phyloP scores from a whole-genome alignment of 768 basidiomycete species.

The Russula virescens region DNA sequence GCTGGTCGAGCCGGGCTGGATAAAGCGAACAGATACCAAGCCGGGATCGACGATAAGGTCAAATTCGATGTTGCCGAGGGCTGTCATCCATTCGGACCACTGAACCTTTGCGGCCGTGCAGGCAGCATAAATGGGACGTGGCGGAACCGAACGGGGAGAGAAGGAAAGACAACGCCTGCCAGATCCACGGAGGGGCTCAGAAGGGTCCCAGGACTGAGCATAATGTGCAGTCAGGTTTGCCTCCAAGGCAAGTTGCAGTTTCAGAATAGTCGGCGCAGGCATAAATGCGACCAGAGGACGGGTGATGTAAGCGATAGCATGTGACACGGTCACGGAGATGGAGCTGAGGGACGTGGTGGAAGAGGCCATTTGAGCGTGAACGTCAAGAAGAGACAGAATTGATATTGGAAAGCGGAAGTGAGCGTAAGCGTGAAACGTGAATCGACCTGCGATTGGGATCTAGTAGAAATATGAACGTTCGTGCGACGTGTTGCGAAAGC shows the following conservation, averaged over 20 bases:
- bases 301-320: constrained; percentile 70
- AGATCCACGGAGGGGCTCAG: constrained; percentile 61
- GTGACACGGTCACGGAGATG: constrained; percentile 64
- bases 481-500: constrained; percentile 22
- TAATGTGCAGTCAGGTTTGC: constrained; percentile 67
- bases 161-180: constrained; percentile 71
- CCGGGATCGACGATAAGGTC: constrained; percentile 81
- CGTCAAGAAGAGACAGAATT: constrained; percentile 21
- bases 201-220: constrained; percentile 57
- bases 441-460: constrained; percentile 26
- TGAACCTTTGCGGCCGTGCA: constrained; percentile 65
- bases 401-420: constrained; percentile 27
- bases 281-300: constrained; percentile 53
- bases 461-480: constrained; percentile 26
- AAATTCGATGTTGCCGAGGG: constrained; percentile 64
- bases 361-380: constrained; percentile 16
- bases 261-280: constrained; percentile 56
- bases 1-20: constrained; percentile 35
- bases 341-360: constrained; percentile 34
- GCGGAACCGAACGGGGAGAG: constrained; percentile 62
- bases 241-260: constrained; percentile 67
- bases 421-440: constrained; percentile 34
- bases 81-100: constrained; percentile 76
- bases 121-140: constrained; percentile 63
- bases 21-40: constrained; percentile 62